A percentile compares a stretch with the other conserved stretches of the same genome.
phyloP scores from a whole-genome alignment of 371 early-diverging fungal species.

The Mucor sp. region DNA sequence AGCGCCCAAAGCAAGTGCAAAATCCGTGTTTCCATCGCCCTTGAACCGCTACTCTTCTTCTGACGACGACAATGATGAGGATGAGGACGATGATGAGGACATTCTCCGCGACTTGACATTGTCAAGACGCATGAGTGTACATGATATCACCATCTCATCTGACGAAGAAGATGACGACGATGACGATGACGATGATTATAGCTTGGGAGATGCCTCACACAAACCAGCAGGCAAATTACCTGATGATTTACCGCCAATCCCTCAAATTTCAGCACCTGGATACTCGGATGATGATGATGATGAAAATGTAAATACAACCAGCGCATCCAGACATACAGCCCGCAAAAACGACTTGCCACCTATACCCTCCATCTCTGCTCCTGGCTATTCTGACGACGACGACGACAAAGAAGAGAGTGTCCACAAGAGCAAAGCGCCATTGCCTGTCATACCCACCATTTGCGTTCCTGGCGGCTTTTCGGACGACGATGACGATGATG shows the following conservation, averaged over 20 bases:
- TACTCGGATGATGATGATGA: slow-evolving; percentile 7
- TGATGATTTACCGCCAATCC: slow-evolving; percentile 11
- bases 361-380: slow-evolving; percentile 18
- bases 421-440: background rate
- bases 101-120: slow-evolving; percentile 1
- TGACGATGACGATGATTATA: background rate
- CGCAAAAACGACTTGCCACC: slow-evolving; percentile 14
- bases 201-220: background rate
- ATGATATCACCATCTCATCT: slow-evolving; percentile 9
- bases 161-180: slow-evolving; percentile 8
- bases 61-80: slow-evolving; percentile 8
- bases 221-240: background rate
- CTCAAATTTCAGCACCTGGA: slow-evolving; percentile 14
- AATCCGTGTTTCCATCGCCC: background rate
- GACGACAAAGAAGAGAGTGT: slow-evolving; percentile 7
- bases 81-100: slow-evolving; percentile 1
- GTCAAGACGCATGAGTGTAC: slow-evolving; percentile 9
- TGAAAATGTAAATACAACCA: background rate
- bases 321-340: background rate
- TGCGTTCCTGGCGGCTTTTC: slow-evolving; percentile 12
- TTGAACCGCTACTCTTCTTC: background rate
- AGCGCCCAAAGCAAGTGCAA: background rate
- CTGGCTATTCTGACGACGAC: slow-evolving; percentile 19
- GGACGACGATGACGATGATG: slow-evolving; percentile 16
- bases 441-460: slow-evolving; percentile 15